A percentile compares a stretch with the other conserved stretches of the same genome.
Evolutionary conservation across 306 rosid species (phyloP).

Genomic region (Dryas octopetala): DNA sequence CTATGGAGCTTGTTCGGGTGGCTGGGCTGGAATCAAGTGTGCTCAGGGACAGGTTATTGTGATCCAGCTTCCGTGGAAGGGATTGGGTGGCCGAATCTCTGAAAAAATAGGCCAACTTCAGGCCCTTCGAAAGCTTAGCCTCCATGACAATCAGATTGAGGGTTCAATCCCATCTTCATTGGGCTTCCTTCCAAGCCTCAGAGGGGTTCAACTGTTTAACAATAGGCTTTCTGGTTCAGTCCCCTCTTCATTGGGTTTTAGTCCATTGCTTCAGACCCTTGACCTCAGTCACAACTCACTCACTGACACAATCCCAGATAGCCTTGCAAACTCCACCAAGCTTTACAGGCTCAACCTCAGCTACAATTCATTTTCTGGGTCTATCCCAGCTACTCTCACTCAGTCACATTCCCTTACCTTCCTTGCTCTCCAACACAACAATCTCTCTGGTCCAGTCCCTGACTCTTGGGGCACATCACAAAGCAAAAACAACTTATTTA

Average conservation of each 20-base stretch:
- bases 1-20: conserved; percentile 85
- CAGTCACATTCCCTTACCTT: conserved; percentile 50
- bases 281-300: conserved; percentile 70
- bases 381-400: conserved; percentile 49
- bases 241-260: conserved; percentile 71
- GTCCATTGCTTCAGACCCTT: conserved; percentile 74
- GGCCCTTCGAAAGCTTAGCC: conserved; percentile 79
- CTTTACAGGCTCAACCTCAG: conserved; percentile 71
- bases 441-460: conserved; percentile 67
- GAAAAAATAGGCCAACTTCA: conserved; percentile 72
- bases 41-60: conserved; percentile 93
- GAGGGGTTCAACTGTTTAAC: conserved; percentile 88
- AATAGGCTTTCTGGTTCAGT: conserved; percentile 66
- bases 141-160: conserved; percentile 68
- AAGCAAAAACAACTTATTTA: conserved; percentile 25
- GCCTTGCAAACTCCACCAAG: conserved; percentile 65
- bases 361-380: conserved; percentile 64
- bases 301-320: conserved; percentile 55
- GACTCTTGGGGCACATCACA: conserved; percentile 49
- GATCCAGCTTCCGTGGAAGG: conserved; percentile 88
- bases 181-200: conserved; percentile 67
- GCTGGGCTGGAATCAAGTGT: conserved; percentile 88
- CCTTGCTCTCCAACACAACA: conserved; percentile 62
- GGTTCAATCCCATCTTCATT: conserved; percentile 76
- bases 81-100: conserved; percentile 63